phyloP scores from a whole-genome alignment of 805 yeast species.

The Wickerhamiella nectarea region DNA sequence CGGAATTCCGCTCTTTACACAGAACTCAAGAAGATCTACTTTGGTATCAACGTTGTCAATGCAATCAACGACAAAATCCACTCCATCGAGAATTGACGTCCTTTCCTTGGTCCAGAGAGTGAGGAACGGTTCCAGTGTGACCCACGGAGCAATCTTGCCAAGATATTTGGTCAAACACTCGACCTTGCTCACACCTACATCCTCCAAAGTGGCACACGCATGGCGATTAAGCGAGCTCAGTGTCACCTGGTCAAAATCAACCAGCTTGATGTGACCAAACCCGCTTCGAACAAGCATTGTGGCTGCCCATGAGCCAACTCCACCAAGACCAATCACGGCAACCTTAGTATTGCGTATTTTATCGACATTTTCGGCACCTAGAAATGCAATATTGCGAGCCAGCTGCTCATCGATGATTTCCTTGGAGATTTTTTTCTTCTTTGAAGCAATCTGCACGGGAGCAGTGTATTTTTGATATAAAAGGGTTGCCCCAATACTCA shows the following conservation, averaged over 20 bases:
- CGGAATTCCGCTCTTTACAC: conserved; percentile 45
- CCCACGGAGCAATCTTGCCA: conserved; percentile 83
- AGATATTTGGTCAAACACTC: conserved; percentile 61
- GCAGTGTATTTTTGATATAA: background rate
- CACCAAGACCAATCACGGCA: conserved; percentile 89
- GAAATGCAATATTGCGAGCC: conserved; percentile 84
- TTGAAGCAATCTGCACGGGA: background rate
- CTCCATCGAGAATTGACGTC: conserved; percentile 49
- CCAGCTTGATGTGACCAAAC: conserved; percentile 57
- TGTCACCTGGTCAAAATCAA: conserved; percentile 95
- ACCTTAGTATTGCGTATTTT: conserved; percentile 57
- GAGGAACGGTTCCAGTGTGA: conserved; percentile 60
- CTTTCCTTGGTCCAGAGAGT: conserved; percentile 60
- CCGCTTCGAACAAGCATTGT: conserved; percentile 90
- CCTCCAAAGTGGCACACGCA: conserved; percentile 79
- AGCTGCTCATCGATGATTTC: conserved; percentile 78
- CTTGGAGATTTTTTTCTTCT: conserved; percentile 7
- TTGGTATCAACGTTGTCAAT: conserved; percentile 96
- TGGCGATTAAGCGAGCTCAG: conserved; percentile 86
- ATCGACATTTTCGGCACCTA: conserved; percentile 72
- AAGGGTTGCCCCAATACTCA: conserved; percentile 5
- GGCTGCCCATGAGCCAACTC: conserved; percentile 95
- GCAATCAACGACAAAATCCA: conserved; percentile 81
- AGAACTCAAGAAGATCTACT: conserved; percentile 70
- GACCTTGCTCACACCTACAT: conserved; percentile 89